Evolutionary conservation across 2,329 filamentous ascomycete species (phyloP), one percentile per base, ranked within the genome.

Genomic region (Cercospora citrullina): DNA sequence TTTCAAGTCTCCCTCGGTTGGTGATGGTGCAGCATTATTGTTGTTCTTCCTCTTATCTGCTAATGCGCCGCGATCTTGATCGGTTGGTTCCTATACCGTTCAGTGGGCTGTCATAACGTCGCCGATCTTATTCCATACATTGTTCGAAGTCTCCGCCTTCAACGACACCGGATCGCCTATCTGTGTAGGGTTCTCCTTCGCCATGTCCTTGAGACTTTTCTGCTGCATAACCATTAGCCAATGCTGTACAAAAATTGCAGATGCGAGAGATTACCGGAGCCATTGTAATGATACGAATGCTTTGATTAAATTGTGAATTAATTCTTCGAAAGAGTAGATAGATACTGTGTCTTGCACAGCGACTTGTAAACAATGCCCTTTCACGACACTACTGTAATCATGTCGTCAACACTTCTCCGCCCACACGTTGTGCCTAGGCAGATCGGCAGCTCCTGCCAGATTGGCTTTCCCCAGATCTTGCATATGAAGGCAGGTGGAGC

Each of bases 101-200:
- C 55, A 39, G 28, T 9, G 18, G 31, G 7, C 21, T 42, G 33
- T 39, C 28, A 18, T 5, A 10, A 28, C 16, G 7, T 16, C 28
- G 31, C 55, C 26, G 6, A 16, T 63, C 4, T 12, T 30, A 6
- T 30, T 30, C 21, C 18, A 18, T 69, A 72, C 71, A 23, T 66
- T 76, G 30, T 77, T 70, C 10, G 73, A 74, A 8, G 77, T 79
- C 68, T 80, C 78, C 9, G 78, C 77, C 55, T 77, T 77, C 5
- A 80, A 70, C 1, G 74, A 77, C 8, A 79, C 76, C 5, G 78
- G 78, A 64, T 80, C 78, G 48, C 78, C 78, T 10, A 78, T 67
- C 55, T 76, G 75, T 18, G 71, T 71, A 0, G 74, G 75, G 63
- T 79, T 79, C 48, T 72, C 66, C 21, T 70, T 68, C 3, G 73